A percentile compares a stretch with the other conserved stretches of the same genome.
Evolutionary conservation across 768 basidiomycete species (phyloP).

Genomic region (Cystofilobasidium capitatum): DNA sequence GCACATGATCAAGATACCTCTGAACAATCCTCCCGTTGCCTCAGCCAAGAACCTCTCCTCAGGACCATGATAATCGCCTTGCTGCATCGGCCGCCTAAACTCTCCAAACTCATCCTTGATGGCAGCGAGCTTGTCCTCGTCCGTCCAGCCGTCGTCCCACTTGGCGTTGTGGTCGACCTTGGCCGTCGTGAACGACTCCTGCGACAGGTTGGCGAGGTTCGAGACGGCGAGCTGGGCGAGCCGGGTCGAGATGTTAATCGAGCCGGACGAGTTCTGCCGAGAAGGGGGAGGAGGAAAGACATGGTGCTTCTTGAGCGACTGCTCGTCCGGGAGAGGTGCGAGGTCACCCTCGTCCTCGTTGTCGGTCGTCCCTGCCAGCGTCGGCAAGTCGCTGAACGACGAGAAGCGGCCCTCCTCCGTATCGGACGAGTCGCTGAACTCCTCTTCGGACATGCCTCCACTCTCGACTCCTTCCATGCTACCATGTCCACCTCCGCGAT

Average conservation of each 20-base stretch:
- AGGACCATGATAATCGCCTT: conserved; percentile 29
- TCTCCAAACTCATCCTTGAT: conserved; percentile 54
- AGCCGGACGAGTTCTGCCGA: conserved; percentile 3
- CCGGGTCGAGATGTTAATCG: conserved; percentile 11
- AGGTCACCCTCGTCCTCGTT: conserved; percentile 8
- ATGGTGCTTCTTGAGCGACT: conserved; percentile 7
- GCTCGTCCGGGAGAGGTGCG: conserved; percentile 10
- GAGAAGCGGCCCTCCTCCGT: not conserved
- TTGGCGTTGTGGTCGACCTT: not conserved
- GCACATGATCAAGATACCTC: conserved; percentile 39
- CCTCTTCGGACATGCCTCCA: not conserved
- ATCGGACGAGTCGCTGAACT: conserved; percentile 2
- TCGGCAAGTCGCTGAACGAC: not conserved
- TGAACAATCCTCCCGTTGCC: conserved; percentile 47
- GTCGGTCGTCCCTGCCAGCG: not conserved
- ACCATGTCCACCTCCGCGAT: not conserved
- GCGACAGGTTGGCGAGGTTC: conserved; percentile 5
- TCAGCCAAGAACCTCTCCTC: conserved; percentile 49
- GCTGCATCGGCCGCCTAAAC: conserved; percentile 32
- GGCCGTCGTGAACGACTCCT: not conserved
- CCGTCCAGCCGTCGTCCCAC: conserved; percentile 37
- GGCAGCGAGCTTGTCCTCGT: conserved; percentile 47
- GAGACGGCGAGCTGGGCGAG: conserved; percentile 26
- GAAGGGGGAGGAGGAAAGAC: conserved; percentile 7
- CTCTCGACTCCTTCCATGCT: not conserved